Percentiles rank a stretch among this genome's conserved stretches.
Conservation (phyloP, 1,284 basidiomycete species). For the Ustilago lituana region DNA sequence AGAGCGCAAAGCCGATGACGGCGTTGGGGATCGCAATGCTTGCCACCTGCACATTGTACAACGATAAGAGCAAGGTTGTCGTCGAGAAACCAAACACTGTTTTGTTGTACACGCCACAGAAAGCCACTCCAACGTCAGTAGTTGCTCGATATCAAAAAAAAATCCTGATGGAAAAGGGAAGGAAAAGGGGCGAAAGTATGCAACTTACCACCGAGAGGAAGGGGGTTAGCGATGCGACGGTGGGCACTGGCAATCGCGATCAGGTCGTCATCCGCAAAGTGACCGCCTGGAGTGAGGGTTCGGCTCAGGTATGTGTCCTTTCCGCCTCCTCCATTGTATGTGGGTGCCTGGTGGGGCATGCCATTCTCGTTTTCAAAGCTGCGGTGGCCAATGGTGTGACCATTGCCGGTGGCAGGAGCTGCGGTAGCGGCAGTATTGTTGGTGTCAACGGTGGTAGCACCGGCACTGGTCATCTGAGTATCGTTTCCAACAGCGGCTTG, state of each 20-base stretch:
- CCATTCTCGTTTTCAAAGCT: constrained; percentile 32
- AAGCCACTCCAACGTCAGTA: too few relatives aligned
- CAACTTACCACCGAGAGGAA: constrained; percentile 51
- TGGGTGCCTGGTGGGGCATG: constrained; percentile 27
- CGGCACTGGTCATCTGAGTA: constrained; percentile 30
- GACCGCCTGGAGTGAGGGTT: constrained; percentile 52
- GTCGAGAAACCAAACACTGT: constrained; percentile 45
- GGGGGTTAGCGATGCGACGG: constrained; percentile 47
- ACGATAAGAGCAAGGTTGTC: constrained; percentile 48
- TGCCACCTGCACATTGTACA: constrained; percentile 43
- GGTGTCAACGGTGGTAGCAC: constrained; percentile 11
- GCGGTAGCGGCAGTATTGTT: constrained; percentile 1
- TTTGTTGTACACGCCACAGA: too few relatives aligned
- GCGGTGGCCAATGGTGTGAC: constrained; percentile 8
- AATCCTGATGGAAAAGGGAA: background rate
- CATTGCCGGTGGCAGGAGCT: constrained; percentile 4
- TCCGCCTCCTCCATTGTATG: constrained; percentile 29
- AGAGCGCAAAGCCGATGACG: constrained; percentile 31
- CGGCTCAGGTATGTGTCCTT: constrained; percentile 11
- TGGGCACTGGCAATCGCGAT: constrained; percentile 48
- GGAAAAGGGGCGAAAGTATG: background rate
- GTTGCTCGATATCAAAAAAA: background rate
- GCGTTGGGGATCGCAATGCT: constrained; percentile 48
- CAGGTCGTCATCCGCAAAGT: constrained; percentile 49
- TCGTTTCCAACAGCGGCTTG: constrained; percentile 12